Evolutionary conservation across 768 basidiomycete genomes (phyloP).

Genomic region (Leccinum variicolor): DNA sequence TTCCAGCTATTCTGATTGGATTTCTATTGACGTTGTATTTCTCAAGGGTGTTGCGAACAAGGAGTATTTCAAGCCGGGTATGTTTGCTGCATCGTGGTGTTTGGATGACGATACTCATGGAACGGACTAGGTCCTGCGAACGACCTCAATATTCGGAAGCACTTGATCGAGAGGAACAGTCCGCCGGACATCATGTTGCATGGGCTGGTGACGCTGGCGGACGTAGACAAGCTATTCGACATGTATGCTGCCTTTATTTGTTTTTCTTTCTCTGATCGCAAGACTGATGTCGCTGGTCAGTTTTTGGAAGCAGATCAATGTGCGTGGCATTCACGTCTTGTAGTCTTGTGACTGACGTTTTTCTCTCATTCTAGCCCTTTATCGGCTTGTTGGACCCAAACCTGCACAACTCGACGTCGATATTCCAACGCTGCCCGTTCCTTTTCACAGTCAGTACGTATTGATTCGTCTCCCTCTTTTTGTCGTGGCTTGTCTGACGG

Average conservation of each 20-base stretch:
- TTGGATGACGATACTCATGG: not conserved
- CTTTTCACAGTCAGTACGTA: constrained; percentile 81
- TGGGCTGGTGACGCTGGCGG: constrained; percentile 70
- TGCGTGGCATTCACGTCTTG: constrained; percentile 30
- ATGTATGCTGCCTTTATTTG: constrained; percentile 49
- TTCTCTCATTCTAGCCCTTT: constrained; percentile 39
- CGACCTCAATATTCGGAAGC: constrained; percentile 64
- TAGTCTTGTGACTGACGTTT: constrained; percentile 1
- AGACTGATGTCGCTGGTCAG: constrained; percentile 34
- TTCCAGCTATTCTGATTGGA: not conserved
- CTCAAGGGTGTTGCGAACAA: constrained; percentile 75
- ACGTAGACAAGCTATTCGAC: constrained; percentile 80
- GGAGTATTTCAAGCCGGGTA: constrained; percentile 77
- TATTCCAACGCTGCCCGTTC: constrained; percentile 84
- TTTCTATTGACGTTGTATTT: constrained; percentile 11
- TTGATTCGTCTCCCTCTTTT: not conserved
- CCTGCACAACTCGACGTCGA: constrained; percentile 75
- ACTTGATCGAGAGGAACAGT: constrained; percentile 72
- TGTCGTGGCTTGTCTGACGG: not conserved
- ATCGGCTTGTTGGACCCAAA: constrained; percentile 78
- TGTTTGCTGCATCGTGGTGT: not conserved
- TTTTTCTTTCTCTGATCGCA: not conserved
- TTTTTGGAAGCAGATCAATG: constrained; percentile 70
- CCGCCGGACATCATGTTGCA: constrained; percentile 82
- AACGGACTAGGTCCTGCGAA: constrained; percentile 57